Conservation (phyloP, 176 grass and related monocot genomes). For the Carex scoparia region DNA sequence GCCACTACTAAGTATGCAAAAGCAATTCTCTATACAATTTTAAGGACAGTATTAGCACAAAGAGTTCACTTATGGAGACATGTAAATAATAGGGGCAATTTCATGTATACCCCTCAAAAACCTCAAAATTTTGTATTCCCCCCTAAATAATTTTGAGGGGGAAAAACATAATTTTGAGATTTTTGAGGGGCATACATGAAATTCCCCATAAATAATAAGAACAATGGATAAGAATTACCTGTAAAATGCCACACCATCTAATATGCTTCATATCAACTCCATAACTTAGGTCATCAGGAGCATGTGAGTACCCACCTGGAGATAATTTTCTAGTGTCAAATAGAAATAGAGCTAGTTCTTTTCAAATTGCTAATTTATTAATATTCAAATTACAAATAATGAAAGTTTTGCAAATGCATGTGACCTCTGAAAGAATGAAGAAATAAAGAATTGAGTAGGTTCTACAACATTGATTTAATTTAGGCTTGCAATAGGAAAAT, state of each 20-base stretch:
- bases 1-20: slow-evolving; percentile 85
- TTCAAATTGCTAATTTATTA: background rate
- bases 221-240: slow-evolving; percentile 32
- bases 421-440: background rate
- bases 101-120: too few relatives aligned
- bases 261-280: slow-evolving; percentile 81
- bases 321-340: slow-evolving; percentile 1
- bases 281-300: slow-evolving; percentile 59
- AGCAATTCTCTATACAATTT: slow-evolving; percentile 68
- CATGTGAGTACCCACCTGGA: slow-evolving; percentile 87
- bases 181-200: too few relatives aligned
- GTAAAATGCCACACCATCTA: slow-evolving; percentile 89
- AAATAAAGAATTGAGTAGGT: background rate
- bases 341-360: background rate
- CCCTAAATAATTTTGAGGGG: too few relatives aligned
- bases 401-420: background rate
- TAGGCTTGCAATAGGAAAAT: background rate
- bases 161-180: too few relatives aligned
- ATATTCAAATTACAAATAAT: background rate
- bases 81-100: background rate
- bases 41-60: background rate
- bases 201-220: background rate
- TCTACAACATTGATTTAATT: background rate
- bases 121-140: too few relatives aligned
- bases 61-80: background rate